Base-by-base conservation (phyloP, 108 stramenopile species). In the Parmales sp. region DNA sequence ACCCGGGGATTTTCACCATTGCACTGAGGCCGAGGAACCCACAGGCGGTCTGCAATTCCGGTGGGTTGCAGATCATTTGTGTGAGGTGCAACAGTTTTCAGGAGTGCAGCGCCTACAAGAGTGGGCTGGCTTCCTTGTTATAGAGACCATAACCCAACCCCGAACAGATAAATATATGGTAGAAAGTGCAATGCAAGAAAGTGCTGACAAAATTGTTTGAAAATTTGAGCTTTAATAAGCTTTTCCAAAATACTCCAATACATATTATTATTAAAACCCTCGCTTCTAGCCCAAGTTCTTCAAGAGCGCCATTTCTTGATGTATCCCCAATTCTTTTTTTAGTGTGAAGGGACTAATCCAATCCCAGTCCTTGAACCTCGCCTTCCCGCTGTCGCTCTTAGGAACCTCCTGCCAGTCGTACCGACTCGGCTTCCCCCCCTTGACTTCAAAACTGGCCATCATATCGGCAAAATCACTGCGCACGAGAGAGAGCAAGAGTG, bases 331-430 rank as follows among this genome's bases (percentile, higher is more conserved):
- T 34, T 60, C 54, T 16, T 34, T 60, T 34, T 20, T 60, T 4
- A 60, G 54, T 18, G 54, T 60, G 5, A 60, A 60, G 26, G 54
- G 54, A 2, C 31, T 34, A 2, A 60, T 20, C 54, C 54, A 60
- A 34, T 60, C 54, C 54, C 54, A 60, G 54, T 31, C 36, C 1
- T 34, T 16, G 54, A 60, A 60, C 7, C 54, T 28, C 28, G 29
- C 54, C 28, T 60, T 60, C 2, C 54, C 54, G 3, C 20, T 20
- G 31, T 60, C 54, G 54, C 13, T 60, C n/a, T n/a, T n/a, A 5
- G 54, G 54, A 16, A 34, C 54, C 28, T 60, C 54, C 31, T 60
- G 31, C 54, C 54, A 60, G 54, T 60, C 36, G 54, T 60, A 60
- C 13, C 54, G 26, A 1, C 31, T 13, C 2, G 54, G 54, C 31